Base-by-base conservation (phyloP, 2,329 filamentous ascomycete genomes). In the Raffaelea albimanens region DNA sequence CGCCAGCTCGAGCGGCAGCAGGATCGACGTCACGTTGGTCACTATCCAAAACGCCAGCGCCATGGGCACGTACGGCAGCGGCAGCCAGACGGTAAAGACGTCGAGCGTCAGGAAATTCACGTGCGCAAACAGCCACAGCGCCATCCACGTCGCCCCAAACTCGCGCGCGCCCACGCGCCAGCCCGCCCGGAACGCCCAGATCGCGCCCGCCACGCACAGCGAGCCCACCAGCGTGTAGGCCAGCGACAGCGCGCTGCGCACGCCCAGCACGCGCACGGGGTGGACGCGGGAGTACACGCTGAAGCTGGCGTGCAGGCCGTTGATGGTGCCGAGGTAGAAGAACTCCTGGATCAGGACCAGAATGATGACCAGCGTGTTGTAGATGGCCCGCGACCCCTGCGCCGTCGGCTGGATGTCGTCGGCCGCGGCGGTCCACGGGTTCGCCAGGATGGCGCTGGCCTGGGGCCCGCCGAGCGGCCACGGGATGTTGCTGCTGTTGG, bases 181-280 rank as follows among this genome's bases (percentile, higher is more conserved):
- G 29, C 54, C 57, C 31, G 64, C 64, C 1, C 62, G 57, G 54
- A 69, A 73, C 0, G 67, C 69, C 70, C 69, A 73, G 49, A 70
- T 66, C 33, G 63, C 64, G 1, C 67, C 69, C 0, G 65, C 56
- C 23, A 63, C 62, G 33, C 60, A 61, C 3, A 73, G 54, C 0
- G 66, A 61, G 16, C 62, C 67, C n/a, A 68, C 43, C 43, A 66
- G 55, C 2, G 59, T 62, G 54, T 67, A 68, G 29, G 51, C 29
- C 42, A 58, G 53, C 52, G 55, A 62, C 49, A 46, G 56, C 47
- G 50, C 46, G 40, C 61, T 54, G 46, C 49, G 56, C 50, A 62
- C 61, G 49, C 61, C 58, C 14, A 58, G 61, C 48, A 61, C 65
- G 23, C 57, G 59, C 21, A 40, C 49, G 2, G 63, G 55, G 19